Percentiles rank a stretch among this genome's conserved stretches.
Conservation (phyloP, 441 rosid species). For the Macaranga tanarius region DNA sequence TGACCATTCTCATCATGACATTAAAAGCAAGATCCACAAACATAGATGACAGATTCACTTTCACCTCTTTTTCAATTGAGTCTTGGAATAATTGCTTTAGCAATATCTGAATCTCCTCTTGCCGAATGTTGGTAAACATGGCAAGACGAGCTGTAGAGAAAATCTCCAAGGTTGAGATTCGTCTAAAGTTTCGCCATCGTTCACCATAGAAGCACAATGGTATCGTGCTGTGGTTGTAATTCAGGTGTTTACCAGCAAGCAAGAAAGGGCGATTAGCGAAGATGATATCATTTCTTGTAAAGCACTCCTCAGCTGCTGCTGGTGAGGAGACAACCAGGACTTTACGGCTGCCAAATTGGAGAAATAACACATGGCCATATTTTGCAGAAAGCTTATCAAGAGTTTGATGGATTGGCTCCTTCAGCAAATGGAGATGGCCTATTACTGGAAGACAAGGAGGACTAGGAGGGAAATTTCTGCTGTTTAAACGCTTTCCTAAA, state of each 20-base stretch:
- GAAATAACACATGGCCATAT: conserved; percentile 24
- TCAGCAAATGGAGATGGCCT: conserved; percentile 40
- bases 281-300: conserved; percentile 23
- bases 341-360: conserved; percentile 20
- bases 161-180: conserved; percentile 21
- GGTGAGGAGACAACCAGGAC: conserved; percentile 26
- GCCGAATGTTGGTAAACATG: conserved; percentile 10
- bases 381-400: conserved; percentile 17
- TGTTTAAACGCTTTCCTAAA: not conserved
- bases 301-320: conserved; percentile 33
- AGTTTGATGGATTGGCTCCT: conserved; percentile 21
- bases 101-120: conserved; percentile 19
- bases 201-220: conserved; percentile 21
- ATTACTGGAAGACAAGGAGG: conserved; percentile 30
- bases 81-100: conserved; percentile 8
- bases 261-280: conserved; percentile 31
- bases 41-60: conserved; percentile 15
- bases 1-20: conserved; percentile 28
- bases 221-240: conserved; percentile 16
- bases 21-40: conserved; percentile 21
- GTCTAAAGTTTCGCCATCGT: conserved; percentile 35
- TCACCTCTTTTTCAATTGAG: not conserved
- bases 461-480: conserved; percentile 29
- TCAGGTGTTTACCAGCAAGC: conserved; percentile 11
- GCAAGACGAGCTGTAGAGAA: conserved; percentile 23